Conservation (phyloP, 2,329 filamentous ascomycete genomes). For the Fusarium sp. region DNA sequence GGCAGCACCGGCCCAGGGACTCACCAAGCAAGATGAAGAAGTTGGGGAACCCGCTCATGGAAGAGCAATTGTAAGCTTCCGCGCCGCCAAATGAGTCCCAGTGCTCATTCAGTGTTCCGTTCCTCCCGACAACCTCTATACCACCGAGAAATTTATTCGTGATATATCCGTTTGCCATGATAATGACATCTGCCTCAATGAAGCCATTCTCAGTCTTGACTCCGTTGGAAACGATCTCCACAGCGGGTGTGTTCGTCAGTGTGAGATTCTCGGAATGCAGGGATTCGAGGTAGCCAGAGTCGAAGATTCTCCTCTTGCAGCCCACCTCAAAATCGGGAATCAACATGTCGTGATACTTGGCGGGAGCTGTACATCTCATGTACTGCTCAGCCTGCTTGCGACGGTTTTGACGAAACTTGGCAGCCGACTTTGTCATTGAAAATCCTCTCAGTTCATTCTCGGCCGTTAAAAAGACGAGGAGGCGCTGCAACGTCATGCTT, state of each 20-base stretch:
- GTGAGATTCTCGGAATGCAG: slow-evolving; percentile 51
- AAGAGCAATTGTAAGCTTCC: slow-evolving; percentile 70
- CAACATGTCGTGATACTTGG: slow-evolving; percentile 71
- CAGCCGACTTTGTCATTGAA: slow-evolving; percentile 51
- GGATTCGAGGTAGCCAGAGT: slow-evolving; percentile 65
- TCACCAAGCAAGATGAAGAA: slow-evolving; percentile 70
- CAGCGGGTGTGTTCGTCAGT: not conserved
- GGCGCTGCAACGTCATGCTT: not conserved
- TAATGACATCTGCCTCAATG: slow-evolving; percentile 66
- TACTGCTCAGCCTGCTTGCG: slow-evolving; percentile 55
- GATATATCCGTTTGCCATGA: slow-evolving; percentile 72
- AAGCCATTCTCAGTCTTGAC: not conserved
- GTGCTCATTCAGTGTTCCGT: slow-evolving; percentile 63
- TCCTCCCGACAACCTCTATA: slow-evolving; percentile 63
- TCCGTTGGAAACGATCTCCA: not conserved
- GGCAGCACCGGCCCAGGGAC: not conserved
- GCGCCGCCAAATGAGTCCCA: slow-evolving; percentile 71
- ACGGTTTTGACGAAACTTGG: slow-evolving; percentile 50
- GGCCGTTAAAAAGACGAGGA: slow-evolving; percentile 26
- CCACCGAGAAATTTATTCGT: slow-evolving; percentile 66
- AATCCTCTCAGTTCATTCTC: slow-evolving; percentile 54
- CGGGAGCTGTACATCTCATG: slow-evolving; percentile 60
- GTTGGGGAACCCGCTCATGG: slow-evolving; percentile 72
- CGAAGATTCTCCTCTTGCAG: slow-evolving; percentile 73
- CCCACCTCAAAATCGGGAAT: slow-evolving; percentile 72